A percentile compares a stretch with the other conserved stretches of the same genome.
Evolutionary conservation across 352 stramenopile genomes (phyloP).

Genomic region (Pythium sp.): DNA sequence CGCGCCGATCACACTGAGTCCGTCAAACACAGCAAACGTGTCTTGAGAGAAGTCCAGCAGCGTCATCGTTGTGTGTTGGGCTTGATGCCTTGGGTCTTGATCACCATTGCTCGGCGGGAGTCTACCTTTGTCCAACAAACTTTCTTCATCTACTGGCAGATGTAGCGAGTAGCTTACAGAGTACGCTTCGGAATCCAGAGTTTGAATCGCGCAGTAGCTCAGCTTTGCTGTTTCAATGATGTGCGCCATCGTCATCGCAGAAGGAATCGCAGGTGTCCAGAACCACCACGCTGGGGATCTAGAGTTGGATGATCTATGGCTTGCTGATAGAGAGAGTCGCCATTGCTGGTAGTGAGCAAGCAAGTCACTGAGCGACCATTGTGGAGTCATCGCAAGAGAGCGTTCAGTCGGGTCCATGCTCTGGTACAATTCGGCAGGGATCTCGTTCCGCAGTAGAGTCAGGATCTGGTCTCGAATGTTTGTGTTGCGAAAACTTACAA

Average conservation of each 20-base stretch:
- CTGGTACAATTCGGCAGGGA: background rate
- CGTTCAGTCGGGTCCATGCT: too few relatives aligned
- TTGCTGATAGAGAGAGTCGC: background rate
- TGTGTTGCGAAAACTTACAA: background rate
- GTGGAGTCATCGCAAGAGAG: background rate
- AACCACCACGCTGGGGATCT: constrained; percentile 5
- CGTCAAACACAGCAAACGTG: constrained; percentile 14
- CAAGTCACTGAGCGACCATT: constrained; percentile 9
- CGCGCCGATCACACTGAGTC: constrained; percentile 6
- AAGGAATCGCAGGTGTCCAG: constrained; percentile 12
- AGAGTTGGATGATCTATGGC: background rate
- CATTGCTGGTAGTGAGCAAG: constrained; percentile 11
- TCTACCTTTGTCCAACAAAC: too few relatives aligned
- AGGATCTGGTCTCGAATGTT: background rate
- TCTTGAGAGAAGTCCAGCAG: background rate
- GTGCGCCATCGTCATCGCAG: background rate
- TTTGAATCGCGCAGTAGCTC: background rate
- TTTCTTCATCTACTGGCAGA: background rate
- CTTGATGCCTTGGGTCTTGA: background rate
- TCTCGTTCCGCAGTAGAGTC: constrained; percentile 11
- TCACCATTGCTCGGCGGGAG: background rate
- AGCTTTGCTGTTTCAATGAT: constrained; percentile 1
- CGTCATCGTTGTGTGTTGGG: background rate
- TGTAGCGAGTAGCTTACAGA: background rate
- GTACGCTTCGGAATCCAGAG: background rate